phyloP scores from a whole-genome alignment of 1,284 basidiomycete genomes.

The Leccinum subrobustum region DNA sequence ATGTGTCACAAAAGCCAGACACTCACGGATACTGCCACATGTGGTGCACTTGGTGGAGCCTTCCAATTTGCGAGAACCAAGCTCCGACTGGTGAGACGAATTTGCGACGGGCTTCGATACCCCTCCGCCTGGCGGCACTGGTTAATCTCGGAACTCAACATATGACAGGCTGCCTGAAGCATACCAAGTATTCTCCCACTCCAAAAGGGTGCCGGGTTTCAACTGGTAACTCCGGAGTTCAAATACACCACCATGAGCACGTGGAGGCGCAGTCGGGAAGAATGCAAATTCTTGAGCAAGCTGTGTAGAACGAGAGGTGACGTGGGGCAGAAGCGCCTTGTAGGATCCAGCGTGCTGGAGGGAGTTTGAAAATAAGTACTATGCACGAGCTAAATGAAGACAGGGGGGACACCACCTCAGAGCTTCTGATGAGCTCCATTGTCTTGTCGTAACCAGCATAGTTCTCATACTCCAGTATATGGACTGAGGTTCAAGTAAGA shows the following conservation, averaged over 20 bases:
- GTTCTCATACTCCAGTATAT: constrained; percentile 89
- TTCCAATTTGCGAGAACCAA: constrained; percentile 92
- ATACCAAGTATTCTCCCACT: constrained; percentile 92
- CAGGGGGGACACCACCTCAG: constrained; percentile 45
- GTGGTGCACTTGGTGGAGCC: constrained; percentile 88
- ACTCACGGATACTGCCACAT: constrained; percentile 92
- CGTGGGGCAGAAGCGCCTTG: constrained; percentile 68
- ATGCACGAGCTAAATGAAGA: constrained; percentile 1
- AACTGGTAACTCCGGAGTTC: constrained; percentile 87
- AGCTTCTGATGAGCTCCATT: constrained; percentile 54
- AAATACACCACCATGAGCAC: constrained; percentile 84
- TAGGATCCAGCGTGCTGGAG: constrained; percentile 60
- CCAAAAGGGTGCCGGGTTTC: constrained; percentile 82
- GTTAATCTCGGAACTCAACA: constrained; percentile 4
- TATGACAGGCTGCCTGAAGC: constrained; percentile 18
- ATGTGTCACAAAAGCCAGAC: constrained; percentile 6
- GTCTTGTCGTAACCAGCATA: constrained; percentile 82
- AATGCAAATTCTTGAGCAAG: constrained; percentile 93
- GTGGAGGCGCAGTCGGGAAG: constrained; percentile 86
- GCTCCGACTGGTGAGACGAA: constrained; percentile 87
- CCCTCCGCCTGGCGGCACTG: constrained; percentile 61
- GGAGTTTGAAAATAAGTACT: constrained; percentile 1
- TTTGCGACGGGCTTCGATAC: constrained; percentile 84
- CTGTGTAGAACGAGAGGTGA: constrained; percentile 72
- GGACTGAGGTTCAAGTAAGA: constrained; percentile 40